A percentile compares a stretch with the other conserved stretches of the same genome.
phyloP scores from a whole-genome alignment of 192 early-diverging fungal genomes.

The Helicostylum pulchrum region DNA sequence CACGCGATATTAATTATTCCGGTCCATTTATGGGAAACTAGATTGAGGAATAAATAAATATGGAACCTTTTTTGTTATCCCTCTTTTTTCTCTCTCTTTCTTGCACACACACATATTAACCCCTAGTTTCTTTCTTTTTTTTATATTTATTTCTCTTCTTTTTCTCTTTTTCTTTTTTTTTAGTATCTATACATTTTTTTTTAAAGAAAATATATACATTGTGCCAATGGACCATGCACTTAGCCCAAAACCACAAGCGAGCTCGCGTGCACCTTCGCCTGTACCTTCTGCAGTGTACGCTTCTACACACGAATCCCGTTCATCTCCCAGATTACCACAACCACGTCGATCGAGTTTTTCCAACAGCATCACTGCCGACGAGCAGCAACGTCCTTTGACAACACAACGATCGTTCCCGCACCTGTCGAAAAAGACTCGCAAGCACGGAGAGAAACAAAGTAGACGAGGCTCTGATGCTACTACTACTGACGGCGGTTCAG shows the following conservation, averaged over 20 bases:
- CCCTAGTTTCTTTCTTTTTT: slow-evolving; percentile 9
- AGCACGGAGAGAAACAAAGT: no score
- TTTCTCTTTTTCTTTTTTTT: slow-evolving; percentile 12
- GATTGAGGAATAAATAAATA: background rate
- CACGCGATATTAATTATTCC: no score
- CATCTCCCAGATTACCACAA: slow-evolving; percentile 5
- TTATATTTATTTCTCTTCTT: background rate
- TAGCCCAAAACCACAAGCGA: slow-evolving; percentile 3
- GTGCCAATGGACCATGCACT: background rate
- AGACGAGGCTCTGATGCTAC: slow-evolving; percentile 6
- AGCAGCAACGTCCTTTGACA: background rate
- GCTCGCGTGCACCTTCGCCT: slow-evolving; percentile 13
- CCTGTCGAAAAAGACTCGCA: slow-evolving; percentile 5
- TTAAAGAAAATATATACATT: no score
- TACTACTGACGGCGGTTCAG: background rate
- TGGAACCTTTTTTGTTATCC: background rate
- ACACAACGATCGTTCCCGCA: slow-evolving; percentile 10
- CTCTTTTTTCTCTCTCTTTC: background rate
- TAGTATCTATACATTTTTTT: background rate
- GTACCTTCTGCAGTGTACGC: background rate
- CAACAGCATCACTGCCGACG: no score
- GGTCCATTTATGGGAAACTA: no score
- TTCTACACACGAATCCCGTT: background rate
- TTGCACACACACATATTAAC: no score
- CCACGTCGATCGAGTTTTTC: slow-evolving; percentile 15